Percentiles rank a stretch among this genome's conserved stretches.
These are phyloP conservation scores for Apiotrichum laibachii DNA, from an alignment of 1,284 basidiomycete species.

Conservation along the genomic window DNA sequence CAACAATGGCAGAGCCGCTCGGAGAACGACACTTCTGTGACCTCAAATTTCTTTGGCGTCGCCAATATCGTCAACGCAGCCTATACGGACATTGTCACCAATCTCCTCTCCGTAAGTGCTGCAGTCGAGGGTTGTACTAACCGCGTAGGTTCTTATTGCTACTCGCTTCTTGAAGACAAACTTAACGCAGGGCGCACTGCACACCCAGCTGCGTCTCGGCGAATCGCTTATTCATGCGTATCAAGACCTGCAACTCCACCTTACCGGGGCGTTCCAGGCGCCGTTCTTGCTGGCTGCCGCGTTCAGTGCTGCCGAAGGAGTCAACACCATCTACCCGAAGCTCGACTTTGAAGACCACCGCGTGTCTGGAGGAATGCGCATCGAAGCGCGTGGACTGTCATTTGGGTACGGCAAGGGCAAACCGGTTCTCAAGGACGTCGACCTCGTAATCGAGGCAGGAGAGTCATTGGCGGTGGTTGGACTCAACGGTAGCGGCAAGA, in stretches of 20 bases:
- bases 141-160: constrained; percentile 59
- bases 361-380: constrained; percentile 58
- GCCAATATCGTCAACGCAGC: too few species aligned
- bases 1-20: constrained; percentile 60
- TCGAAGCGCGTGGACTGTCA: constrained; percentile 68
- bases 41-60: too few species aligned
- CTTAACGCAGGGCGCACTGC: constrained; percentile 66
- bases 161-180: constrained; percentile 64
- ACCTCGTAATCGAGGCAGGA: constrained; percentile 65
- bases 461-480: constrained; percentile 79
- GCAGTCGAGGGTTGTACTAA: too few species aligned
- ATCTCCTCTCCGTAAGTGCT: constrained; percentile 6
- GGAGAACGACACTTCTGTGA: too few species aligned
- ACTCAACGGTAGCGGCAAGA: constrained; percentile 58
- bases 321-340: constrained; percentile 47
- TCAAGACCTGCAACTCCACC: neutral
- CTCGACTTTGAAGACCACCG: constrained; percentile 33
- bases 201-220: constrained; percentile 69
- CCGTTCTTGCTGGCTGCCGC: constrained; percentile 79
- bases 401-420: constrained; percentile 65
- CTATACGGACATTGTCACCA: too few species aligned
- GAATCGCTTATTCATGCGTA: neutral
- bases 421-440: constrained; percentile 65
- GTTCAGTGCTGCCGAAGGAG: constrained; percentile 66
- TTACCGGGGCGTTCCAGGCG: constrained; percentile 66